Conservation (phyloP, 169 alveolate genomes). For the Plasmodium malariae region DNA sequence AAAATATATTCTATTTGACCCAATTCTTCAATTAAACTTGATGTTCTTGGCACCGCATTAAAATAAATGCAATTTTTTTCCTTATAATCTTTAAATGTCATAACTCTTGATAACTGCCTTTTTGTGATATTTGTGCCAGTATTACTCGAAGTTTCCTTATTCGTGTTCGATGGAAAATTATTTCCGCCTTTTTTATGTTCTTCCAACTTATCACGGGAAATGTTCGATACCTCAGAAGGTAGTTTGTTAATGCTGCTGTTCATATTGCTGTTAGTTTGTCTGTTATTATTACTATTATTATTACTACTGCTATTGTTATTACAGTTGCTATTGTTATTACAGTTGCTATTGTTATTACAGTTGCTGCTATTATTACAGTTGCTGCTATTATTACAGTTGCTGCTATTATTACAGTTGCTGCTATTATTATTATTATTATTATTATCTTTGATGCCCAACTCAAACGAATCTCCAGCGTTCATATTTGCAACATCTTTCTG, state of each 20-base stretch:
- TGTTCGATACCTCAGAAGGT: too few relatives aligned
- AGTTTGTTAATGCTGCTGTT: background rate
- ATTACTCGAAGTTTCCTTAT: too few relatives aligned
- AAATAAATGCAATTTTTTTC: slow-evolving; percentile 69
- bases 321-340: background rate
- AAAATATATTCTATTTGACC: slow-evolving; percentile 96
- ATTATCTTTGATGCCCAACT: background rate
- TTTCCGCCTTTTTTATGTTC: too few relatives aligned
- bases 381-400: background rate
- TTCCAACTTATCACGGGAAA: too few relatives aligned
- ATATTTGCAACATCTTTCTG: slow-evolving; percentile 1
- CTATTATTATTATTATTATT: background rate
- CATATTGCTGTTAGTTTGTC: background rate
- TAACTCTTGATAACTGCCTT: slow-evolving; percentile 18
- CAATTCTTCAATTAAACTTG: slow-evolving; percentile 94
- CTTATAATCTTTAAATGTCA: slow-evolving; percentile 28
- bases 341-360: background rate
- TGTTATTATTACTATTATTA: background rate
- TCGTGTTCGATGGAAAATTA: too few relatives aligned
- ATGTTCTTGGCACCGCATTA: slow-evolving; percentile 92
- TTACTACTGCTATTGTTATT: slow-evolving; percentile 4
- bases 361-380: background rate
- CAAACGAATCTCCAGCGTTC: background rate
- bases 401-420: background rate
- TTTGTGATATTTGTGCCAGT: slow-evolving; percentile 3